These are phyloP conservation scores for Wickerhamomyces silvicola DNA, from an alignment of 805 yeast species.

Conservation along the genomic window DNA sequence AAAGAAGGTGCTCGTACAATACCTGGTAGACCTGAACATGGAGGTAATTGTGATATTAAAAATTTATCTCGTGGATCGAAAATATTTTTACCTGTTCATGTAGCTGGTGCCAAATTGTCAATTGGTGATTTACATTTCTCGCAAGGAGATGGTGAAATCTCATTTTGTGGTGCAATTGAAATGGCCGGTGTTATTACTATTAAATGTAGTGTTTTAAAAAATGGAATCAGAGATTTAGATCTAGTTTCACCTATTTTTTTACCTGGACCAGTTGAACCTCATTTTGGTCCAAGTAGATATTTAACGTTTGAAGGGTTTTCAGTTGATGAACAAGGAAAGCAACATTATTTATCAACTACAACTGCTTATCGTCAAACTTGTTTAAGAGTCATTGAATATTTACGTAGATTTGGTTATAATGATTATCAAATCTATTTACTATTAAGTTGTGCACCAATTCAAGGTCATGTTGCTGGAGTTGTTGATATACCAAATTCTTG, in stretches of 20 bases:
- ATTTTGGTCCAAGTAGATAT: conserved; percentile 42
- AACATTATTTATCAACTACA: conserved; percentile 39
- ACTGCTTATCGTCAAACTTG: conserved; percentile 48
- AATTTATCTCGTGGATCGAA: conserved; percentile 44
- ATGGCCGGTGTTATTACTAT: conserved; percentile 44
- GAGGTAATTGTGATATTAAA: conserved; percentile 49
- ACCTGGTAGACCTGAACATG: conserved; percentile 48
- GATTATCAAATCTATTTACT: conserved; percentile 44
- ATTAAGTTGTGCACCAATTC: conserved; percentile 41
- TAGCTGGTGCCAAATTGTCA: conserved; percentile 40
- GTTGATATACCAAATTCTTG: conserved; percentile 50
- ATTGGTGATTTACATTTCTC: conserved; percentile 46
- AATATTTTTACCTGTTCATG: conserved; percentile 40
- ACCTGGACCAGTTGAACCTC: conserved; percentile 43
- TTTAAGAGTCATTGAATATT: conserved; percentile 41
- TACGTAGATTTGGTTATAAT: conserved; percentile 42
- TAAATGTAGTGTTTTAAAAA: conserved; percentile 33
- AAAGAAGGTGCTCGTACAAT: conserved; percentile 45
- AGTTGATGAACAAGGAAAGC: conserved; percentile 42
- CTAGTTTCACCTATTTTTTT: conserved; percentile 41
- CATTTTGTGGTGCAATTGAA: conserved; percentile 50
- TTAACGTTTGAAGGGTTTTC: conserved; percentile 49
- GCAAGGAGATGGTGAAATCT: conserved; percentile 49
- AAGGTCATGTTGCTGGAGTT: conserved; percentile 46
- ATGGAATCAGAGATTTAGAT: conserved; percentile 34